Evolutionary conservation across 176 grass and related monocot species (phyloP).

Genomic region (Thinopyrum elongatum): DNA sequence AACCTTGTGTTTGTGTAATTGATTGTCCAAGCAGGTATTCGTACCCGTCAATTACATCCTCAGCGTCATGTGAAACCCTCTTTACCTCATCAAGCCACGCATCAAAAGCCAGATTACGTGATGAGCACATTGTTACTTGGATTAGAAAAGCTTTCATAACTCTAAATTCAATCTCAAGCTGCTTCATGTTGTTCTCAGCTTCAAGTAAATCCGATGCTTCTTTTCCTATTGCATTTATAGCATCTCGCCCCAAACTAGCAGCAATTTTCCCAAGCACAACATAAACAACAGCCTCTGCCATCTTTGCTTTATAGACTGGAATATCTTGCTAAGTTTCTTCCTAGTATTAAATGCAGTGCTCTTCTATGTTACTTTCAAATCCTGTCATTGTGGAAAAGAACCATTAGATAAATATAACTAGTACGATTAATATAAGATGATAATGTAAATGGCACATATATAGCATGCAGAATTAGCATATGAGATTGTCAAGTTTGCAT

Average conservation of each 20-base stretch:
- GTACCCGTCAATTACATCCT: slow-evolving; percentile 1
- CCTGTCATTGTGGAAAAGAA: too few species aligned
- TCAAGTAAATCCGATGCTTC: neutral
- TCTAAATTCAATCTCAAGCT: neutral
- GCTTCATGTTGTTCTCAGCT: neutral
- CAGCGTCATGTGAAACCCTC: neutral
- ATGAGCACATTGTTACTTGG: neutral
- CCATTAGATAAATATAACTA: too few species aligned
- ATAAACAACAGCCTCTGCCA: neutral
- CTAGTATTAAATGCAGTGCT: too few species aligned
- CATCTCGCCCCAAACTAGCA: neutral
- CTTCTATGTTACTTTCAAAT: too few species aligned
- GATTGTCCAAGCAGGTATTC: neutral
- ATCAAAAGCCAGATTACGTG: neutral
- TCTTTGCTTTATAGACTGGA: too few species aligned
- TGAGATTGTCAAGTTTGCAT: too few species aligned
- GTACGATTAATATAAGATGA: too few species aligned
- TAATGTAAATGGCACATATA: too few species aligned
- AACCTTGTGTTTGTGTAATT: neutral
- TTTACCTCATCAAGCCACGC: slow-evolving; percentile 3
- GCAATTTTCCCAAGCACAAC: neutral
- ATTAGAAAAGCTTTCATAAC: slow-evolving; percentile 14
- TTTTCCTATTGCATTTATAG: neutral
- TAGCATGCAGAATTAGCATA: too few species aligned
- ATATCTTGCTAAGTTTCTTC: too few species aligned